phyloP scores from a whole-genome alignment of 306 rosid genomes.

The Castanea mollissima region DNA sequence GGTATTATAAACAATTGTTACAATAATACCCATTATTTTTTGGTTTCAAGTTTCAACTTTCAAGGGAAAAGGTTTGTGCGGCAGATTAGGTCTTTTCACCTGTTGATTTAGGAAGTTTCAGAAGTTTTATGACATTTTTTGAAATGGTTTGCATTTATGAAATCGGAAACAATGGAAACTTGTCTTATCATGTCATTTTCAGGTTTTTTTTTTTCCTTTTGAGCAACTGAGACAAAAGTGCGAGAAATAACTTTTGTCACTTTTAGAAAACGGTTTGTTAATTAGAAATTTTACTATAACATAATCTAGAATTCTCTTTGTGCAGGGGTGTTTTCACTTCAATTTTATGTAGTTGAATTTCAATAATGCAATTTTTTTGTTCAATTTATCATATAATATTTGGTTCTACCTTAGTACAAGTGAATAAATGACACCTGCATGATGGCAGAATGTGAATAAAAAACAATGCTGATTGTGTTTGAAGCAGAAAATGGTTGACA shows the following conservation, averaged over 20 bases:
- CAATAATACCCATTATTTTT: constrained; percentile 12
- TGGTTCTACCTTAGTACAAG: background rate
- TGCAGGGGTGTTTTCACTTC: background rate
- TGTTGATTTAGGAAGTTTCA: background rate
- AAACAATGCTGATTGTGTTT: background rate
- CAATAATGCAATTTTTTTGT: background rate
- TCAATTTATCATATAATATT: background rate
- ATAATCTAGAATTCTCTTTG: background rate
- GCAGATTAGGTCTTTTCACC: background rate
- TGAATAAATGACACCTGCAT: background rate
- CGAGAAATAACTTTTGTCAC: background rate
- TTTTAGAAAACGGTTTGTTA: background rate
- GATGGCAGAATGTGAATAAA: background rate
- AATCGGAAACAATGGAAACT: background rate
- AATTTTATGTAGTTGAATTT: background rate
- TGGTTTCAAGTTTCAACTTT: constrained; percentile 15
- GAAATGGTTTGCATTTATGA: background rate
- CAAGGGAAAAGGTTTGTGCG: background rate
- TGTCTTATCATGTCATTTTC: background rate
- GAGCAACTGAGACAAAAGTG: background rate
- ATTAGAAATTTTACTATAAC: background rate
- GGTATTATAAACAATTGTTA: constrained; percentile 44
- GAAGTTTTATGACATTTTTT: background rate
- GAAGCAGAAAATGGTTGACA: background rate
- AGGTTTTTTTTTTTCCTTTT: background rate